Evolutionary conservation across 78 protist species (phyloP), one percentile per base, ranked within the genome.

Genomic region (Dictyostelium brefeldianum): DNA sequence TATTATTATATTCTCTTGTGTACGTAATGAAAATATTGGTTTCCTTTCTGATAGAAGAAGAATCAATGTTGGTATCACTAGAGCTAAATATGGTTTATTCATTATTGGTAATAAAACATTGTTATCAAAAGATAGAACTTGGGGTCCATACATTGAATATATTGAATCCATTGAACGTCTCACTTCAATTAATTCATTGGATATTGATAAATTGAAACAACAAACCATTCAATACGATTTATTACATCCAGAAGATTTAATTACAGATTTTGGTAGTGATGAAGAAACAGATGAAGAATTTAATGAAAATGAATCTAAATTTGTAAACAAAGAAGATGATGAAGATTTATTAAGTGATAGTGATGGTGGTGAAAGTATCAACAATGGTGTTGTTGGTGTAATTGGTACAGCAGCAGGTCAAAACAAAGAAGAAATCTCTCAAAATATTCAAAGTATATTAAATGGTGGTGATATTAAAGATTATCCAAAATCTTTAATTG

Each of bases 41-140:
- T 97, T 98, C 85, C 54, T 98, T 14, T n/a, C 46, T 0, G 99
- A 98, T 71, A 51, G n/a, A 17, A 96, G 98, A 22, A 95, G 99
- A 10, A 62, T 97, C 80, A 97, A 98, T 77, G 99, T 98, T 27
- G 95, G 95, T 53, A 71, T 98, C 62, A 97, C 98, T 12, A 94
- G 99, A 17, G 98, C 99, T 7, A 54, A 71, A 69, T 53, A 70
- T 27, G 70, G 80, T 36, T 17, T 96, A 43, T 67, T 53, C 43
- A 80, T 97, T 41, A 53, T 97, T 22, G 97, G 98, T 51, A 73
- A 95, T 75, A 18, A 4, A 1, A 48, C 3, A 10, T 22, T 74
- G 9, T 10, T 71, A 29, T 12, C 22, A 64, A 22, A 22, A 12
- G 73, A 64, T 64, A 47, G 57, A 29, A 62, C 53, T 47, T 81